These are phyloP conservation scores for Colletotrichum viniferum DNA, from an alignment of 2,329 filamentous ascomycete genomes.

Conservation along the genomic window DNA sequence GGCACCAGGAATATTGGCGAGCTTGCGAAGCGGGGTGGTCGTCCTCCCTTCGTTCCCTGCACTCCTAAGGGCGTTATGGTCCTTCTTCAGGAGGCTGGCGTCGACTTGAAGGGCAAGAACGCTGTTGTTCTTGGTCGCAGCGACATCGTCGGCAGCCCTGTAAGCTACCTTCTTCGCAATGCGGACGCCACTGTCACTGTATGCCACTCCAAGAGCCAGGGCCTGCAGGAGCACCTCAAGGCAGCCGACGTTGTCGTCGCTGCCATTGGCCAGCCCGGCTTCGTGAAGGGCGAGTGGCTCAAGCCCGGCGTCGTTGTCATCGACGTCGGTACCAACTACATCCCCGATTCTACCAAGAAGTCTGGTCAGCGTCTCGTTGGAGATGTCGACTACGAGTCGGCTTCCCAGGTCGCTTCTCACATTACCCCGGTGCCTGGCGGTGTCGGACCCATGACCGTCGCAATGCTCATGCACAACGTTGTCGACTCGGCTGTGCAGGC, in stretches of 20 bases:
- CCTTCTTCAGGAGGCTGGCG: slow-evolving; percentile 80
- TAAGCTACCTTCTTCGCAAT: slow-evolving; percentile 94
- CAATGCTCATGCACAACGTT: slow-evolving; percentile 96
- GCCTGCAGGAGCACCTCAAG: slow-evolving; percentile 76
- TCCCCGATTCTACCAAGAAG: slow-evolving; percentile 87
- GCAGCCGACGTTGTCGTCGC: slow-evolving; percentile 88
- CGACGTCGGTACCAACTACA: slow-evolving; percentile 96
- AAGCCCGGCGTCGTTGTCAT: slow-evolving; percentile 96
- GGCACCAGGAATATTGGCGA: slow-evolving; percentile 94
- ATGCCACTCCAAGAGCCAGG: slow-evolving; percentile 87
- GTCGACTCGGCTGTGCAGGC: slow-evolving; percentile 83
- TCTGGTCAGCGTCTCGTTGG: slow-evolving; percentile 91
- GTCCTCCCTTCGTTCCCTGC: slow-evolving; percentile 89
- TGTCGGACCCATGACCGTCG: slow-evolving; percentile 98
- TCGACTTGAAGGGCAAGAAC: slow-evolving; percentile 86
- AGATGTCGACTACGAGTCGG: slow-evolving; percentile 91
- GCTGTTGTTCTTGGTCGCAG: slow-evolving; percentile 94
- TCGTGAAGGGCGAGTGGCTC: slow-evolving; percentile 94
- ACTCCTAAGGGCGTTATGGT: slow-evolving; percentile 98
- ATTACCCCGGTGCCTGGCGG: slow-evolving; percentile 97
- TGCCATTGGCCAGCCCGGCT: slow-evolving; percentile 85
- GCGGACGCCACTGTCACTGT: slow-evolving; percentile 96
- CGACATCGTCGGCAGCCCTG: slow-evolving; percentile 96
- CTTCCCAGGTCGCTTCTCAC: slow-evolving; percentile 82
- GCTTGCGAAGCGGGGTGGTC: slow-evolving; percentile 91